Percentiles rank a stretch among this genome's conserved stretches.
phyloP scores from a whole-genome alignment of 2,329 filamentous ascomycete species.

The Zasmidium angulare region DNA sequence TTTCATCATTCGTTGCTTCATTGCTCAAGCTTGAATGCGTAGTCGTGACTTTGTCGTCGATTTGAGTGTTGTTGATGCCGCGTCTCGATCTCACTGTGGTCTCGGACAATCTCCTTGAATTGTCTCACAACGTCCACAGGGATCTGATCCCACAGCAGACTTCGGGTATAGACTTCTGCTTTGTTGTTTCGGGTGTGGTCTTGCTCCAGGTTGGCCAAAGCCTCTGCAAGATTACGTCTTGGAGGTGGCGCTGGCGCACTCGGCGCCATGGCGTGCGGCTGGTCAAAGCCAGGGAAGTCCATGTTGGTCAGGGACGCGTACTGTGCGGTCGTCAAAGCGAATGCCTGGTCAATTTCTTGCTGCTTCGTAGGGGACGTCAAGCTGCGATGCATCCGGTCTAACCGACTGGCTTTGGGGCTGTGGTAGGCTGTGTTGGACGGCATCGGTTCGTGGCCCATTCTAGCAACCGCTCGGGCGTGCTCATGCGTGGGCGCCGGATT shows the following conservation, averaged over 20 bases:
- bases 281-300: slow-evolving; percentile 66
- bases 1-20: slow-evolving; percentile 15
- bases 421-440: slow-evolving; percentile 20
- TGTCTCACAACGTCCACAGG: slow-evolving; percentile 87
- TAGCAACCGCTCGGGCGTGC: slow-evolving; percentile 6
- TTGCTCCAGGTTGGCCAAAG: slow-evolving; percentile 74
- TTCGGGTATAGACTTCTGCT: slow-evolving; percentile 89
- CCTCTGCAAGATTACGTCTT: slow-evolving; percentile 75
- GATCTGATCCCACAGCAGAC: slow-evolving; percentile 90
- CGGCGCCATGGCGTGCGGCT: slow-evolving; percentile 11
- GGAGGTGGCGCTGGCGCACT: slow-evolving; percentile 32
- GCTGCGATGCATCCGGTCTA: slow-evolving; percentile 45
- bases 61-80: slow-evolving; percentile 22
- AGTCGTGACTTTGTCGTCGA: slow-evolving; percentile 16
- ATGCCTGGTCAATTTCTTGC: slow-evolving; percentile 84
- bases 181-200: slow-evolving; percentile 51
- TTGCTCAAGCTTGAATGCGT: slow-evolving; percentile 18
- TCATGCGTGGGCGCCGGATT: slow-evolving; percentile 10
- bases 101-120: slow-evolving; percentile 87
- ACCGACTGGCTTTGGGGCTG: slow-evolving; percentile 22
- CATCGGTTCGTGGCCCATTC: slow-evolving; percentile 24
- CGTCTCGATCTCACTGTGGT: slow-evolving; percentile 42
- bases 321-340: slow-evolving; percentile 80
- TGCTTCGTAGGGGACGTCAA: slow-evolving; percentile 67
- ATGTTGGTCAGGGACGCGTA: slow-evolving; percentile 76